Evolutionary conservation across 768 basidiomycete species (phyloP).

Genomic region (Suillus hirtellus): DNA sequence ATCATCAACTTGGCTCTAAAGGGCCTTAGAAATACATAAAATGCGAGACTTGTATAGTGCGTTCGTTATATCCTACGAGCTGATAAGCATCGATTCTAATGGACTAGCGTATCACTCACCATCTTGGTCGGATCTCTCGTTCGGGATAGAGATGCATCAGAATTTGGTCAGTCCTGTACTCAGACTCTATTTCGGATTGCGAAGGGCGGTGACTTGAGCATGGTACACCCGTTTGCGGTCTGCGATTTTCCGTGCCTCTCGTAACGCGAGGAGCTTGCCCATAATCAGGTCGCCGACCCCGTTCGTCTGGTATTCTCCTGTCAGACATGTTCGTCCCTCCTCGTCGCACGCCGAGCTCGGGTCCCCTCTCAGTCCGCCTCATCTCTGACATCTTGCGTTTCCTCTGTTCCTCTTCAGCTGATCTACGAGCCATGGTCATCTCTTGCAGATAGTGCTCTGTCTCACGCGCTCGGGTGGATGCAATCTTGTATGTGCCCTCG

Average conservation of each 20-base stretch:
- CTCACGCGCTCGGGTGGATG: constrained; percentile 35
- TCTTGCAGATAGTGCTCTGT: constrained; percentile 34
- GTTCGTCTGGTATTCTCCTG: constrained; percentile 16
- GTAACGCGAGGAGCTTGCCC: constrained; percentile 13
- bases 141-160: constrained; percentile 37
- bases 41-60: constrained; percentile 1
- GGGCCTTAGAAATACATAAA: background rate
- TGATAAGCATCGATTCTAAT: background rate
- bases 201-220: constrained; percentile 18
- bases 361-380: constrained; percentile 27
- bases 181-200: constrained; percentile 32
- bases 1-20: background rate
- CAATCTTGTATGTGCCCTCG: constrained; percentile 35
- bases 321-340: constrained; percentile 10
- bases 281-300: constrained; percentile 7
- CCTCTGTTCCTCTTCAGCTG: constrained; percentile 32
- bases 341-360: constrained; percentile 24
- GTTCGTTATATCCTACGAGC: constrained; percentile 9
- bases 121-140: constrained; percentile 33
- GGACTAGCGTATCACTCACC: constrained; percentile 20
- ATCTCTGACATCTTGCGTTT: constrained; percentile 29
- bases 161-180: constrained; percentile 35
- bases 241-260: constrained; percentile 22
- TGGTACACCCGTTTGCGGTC: constrained; percentile 18
- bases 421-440: constrained; percentile 21